A percentile compares a stretch with the other conserved stretches of the same genome.
These are phyloP conservation scores for Corymbia citriodora DNA, from an alignment of 441 rosid genomes.

Conservation along the genomic window DNA sequence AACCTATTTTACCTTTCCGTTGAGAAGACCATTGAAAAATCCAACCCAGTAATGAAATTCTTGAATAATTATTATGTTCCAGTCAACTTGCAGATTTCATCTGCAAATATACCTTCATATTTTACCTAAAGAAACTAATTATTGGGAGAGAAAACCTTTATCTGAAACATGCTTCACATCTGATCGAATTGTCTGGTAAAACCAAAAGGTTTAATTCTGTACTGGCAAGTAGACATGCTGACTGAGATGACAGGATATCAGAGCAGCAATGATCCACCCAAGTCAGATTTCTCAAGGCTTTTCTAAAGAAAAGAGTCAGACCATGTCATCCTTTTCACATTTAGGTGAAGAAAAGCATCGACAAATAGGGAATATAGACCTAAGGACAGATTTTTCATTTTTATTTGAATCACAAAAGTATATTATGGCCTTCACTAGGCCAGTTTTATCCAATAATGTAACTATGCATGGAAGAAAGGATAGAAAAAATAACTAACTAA, in stretches of 20 bases:
- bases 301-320: not conserved
- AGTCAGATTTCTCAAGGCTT: not conserved
- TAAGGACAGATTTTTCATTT: not conserved
- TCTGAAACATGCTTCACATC: not conserved
- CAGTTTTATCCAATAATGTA: not conserved
- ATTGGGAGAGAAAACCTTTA: not conserved
- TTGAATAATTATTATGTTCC: not conserved
- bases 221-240: not conserved
- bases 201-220: not conserved
- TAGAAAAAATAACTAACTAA: not conserved
- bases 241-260: not conserved
- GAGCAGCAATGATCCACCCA: not conserved
- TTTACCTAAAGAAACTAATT: not conserved
- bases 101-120: not conserved
- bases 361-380: not conserved
- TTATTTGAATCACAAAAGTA: not conserved
- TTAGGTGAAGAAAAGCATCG: not conserved
- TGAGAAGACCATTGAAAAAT: not conserved
- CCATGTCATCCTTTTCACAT: not conserved
- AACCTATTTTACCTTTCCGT: not conserved
- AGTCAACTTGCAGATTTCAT: not conserved
- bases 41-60: not conserved
- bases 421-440: not conserved
- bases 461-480: not conserved
- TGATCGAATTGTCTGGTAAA: not conserved